A percentile compares a stretch with the other conserved stretches of the same genome.
These are phyloP conservation scores for Beauveria bassiana DNA, from an alignment of 2,329 filamentous ascomycete species.

Conservation along the genomic window DNA sequence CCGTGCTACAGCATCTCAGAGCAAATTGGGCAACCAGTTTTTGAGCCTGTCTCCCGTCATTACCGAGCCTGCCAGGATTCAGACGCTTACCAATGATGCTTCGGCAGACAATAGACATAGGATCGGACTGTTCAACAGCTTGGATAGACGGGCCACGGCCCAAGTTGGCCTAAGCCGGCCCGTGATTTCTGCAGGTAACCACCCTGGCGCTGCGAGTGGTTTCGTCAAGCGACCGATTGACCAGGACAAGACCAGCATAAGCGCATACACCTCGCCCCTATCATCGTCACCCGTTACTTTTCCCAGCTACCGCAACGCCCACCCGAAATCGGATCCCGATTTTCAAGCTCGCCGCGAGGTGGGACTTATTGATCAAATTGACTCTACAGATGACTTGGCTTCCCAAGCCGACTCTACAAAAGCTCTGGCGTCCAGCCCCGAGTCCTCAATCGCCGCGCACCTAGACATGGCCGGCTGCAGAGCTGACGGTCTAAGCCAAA, in stretches of 20 bases:
- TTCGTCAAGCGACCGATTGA: neutral
- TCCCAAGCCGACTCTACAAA: constrained; percentile 10
- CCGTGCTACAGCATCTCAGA: constrained; percentile 37
- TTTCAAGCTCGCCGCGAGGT: constrained; percentile 22
- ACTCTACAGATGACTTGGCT: constrained; percentile 18
- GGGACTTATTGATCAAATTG: constrained; percentile 18
- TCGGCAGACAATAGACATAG: constrained; percentile 46
- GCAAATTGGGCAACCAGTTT: constrained; percentile 35
- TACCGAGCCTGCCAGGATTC: neutral
- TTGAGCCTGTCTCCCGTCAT: constrained; percentile 26
- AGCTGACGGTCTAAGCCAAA: neutral
- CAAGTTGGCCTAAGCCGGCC: constrained; percentile 57
- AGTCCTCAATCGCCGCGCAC: constrained; percentile 9
- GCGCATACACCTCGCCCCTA: constrained; percentile 3
- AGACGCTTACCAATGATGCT: constrained; percentile 19
- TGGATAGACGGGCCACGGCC: constrained; percentile 57
- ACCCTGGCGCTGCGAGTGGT: constrained; percentile 20
- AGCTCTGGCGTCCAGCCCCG: constrained; percentile 6
- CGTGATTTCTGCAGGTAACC: constrained; percentile 53
- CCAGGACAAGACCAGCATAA: constrained; percentile 2
- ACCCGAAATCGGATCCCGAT: constrained; percentile 38
- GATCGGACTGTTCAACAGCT: constrained; percentile 43
- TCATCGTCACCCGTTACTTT: constrained; percentile 10
- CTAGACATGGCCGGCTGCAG: constrained; percentile 2
- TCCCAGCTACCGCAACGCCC: constrained; percentile 33